Conservation (phyloP, 768 basidiomycete genomes). For the Boletus barrowsii region DNA sequence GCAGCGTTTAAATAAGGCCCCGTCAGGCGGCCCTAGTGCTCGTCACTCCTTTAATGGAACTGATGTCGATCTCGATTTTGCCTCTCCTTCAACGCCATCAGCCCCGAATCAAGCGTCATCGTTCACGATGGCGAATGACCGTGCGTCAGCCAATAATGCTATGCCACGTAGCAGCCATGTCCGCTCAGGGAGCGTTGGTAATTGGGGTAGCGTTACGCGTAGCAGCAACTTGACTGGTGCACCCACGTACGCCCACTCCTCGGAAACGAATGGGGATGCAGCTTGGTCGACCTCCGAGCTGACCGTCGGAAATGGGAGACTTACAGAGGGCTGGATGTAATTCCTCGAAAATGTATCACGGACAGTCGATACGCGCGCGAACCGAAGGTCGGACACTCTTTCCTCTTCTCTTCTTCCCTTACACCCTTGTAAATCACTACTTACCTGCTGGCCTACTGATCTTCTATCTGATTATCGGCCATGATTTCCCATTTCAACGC, state of each 20-base stretch:
- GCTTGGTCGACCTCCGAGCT: constrained; percentile 61
- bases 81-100: constrained; percentile 51
- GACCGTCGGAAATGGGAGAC: constrained; percentile 46
- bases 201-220: constrained; percentile 67
- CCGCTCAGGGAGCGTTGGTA: constrained; percentile 77
- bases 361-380: constrained; percentile 4
- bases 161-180: constrained; percentile 58
- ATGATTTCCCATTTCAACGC: constrained; percentile 20
- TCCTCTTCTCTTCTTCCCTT: constrained; percentile 13
- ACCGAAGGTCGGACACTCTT: constrained; percentile 43
- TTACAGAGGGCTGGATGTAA: constrained; percentile 50
- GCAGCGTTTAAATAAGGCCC: constrained; percentile 47
- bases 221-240: constrained; percentile 48
- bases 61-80: constrained; percentile 59
- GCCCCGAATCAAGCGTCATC: constrained; percentile 44
- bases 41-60: constrained; percentile 78
- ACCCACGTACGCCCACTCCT: constrained; percentile 51
- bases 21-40: constrained; percentile 47
- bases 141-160: constrained; percentile 32
- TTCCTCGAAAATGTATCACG: constrained; percentile 3
- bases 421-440: constrained; percentile 5
- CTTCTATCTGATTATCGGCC: constrained; percentile 8
- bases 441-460: constrained; percentile 7
- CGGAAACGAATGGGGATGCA: constrained; percentile 51
- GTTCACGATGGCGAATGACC: constrained; percentile 37